Base-by-base conservation (phyloP, 805 yeast genomes). In the Pichia californica region DNA sequence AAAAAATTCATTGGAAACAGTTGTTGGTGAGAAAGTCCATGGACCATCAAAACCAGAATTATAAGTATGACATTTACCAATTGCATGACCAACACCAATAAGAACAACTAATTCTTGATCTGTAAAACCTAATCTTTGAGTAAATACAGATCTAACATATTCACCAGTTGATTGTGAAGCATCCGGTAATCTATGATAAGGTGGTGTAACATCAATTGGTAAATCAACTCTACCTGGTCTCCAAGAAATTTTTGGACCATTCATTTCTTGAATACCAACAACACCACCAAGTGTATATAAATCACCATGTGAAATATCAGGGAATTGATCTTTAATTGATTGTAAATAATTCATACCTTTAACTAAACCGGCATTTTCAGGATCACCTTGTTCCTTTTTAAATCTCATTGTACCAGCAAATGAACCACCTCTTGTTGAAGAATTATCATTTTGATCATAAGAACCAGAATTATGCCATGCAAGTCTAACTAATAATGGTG, bases 41-140 rank as follows among this genome's bases (percentile, higher is more conserved):
- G 91, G 88, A 13, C 95, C 95, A 51, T 84, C 93, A 67, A 71
- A 88, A 2, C 94, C 94, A 19, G 88, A 76, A 48, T 79, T 76
- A 50, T 71, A 60, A 45, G 56, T 55, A 51, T 73, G 77, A 48
- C 77, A 69, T 52, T 77, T 57, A 23, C 77, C 77, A 31, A 73
- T 47, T 11, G 69, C 64, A 54, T 73, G 77, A 13, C 74, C 74
- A 27, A 61, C 65, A 31, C 77, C 77, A 33, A 70, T 60, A 39
- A 73, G 55, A 34, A 67, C 64, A 18, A 71, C 76, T 46, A 70
- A 65, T 52, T 73, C 77, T 52, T 61, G 58, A 52, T 71, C 76
- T 38, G 59, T 62, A 51, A 73, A 69, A 3, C 76, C 77, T 67
- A 74, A 62, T 53, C 77, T 62, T 29, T 48, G 45, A 28, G 40